A percentile compares a stretch with the other conserved stretches of the same genome.
phyloP scores from a whole-genome alignment of 1,284 basidiomycete genomes.

The Pseudozyma sp. region DNA sequence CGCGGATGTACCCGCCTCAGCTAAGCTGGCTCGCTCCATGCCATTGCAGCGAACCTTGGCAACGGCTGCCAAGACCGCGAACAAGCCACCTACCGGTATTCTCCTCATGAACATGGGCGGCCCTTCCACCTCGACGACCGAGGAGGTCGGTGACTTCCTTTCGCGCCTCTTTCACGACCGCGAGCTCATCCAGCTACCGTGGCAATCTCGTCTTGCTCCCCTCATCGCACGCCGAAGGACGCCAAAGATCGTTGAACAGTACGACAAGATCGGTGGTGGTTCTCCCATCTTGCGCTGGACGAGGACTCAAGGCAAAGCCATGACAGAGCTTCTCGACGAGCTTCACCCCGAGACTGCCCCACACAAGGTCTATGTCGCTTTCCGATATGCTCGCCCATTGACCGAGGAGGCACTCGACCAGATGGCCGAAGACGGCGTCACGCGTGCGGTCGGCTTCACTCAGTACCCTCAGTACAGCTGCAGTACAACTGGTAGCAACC shows the following conservation, averaged over 20 bases:
- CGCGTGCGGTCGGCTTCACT: constrained; percentile 92
- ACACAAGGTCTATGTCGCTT: constrained; percentile 87
- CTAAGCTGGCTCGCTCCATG: constrained; percentile 13
- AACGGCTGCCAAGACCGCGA: constrained; percentile 19
- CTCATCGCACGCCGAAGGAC: constrained; percentile 90
- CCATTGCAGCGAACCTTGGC: constrained; percentile 30
- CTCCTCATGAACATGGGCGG: constrained; percentile 99
- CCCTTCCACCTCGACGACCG: constrained; percentile 76
- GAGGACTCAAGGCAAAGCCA: constrained; percentile 84
- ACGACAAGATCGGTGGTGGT: constrained; percentile 93
- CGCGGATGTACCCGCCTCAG: constrained; percentile 2
- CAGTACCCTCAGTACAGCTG: constrained; percentile 99
- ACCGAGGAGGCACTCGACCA: constrained; percentile 85
- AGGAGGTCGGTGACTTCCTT: constrained; percentile 77
- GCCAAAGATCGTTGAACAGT: constrained; percentile 94
- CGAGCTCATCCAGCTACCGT: constrained; percentile 92
- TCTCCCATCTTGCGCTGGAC: constrained; percentile 97
- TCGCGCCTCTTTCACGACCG: constrained; percentile 92
- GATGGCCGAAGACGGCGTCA: constrained; percentile 91
- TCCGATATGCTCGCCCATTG: constrained; percentile 81
- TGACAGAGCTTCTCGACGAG: constrained; percentile 92
- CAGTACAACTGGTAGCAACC: constrained; percentile 93
- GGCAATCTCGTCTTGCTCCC: constrained; percentile 88
- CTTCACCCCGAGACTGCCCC: constrained; percentile 90
- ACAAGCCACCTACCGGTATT: constrained; percentile 75